Base-by-base conservation (phyloP, 2,329 filamentous ascomycete genomes). In the Colletotrichum eremochloae region DNA sequence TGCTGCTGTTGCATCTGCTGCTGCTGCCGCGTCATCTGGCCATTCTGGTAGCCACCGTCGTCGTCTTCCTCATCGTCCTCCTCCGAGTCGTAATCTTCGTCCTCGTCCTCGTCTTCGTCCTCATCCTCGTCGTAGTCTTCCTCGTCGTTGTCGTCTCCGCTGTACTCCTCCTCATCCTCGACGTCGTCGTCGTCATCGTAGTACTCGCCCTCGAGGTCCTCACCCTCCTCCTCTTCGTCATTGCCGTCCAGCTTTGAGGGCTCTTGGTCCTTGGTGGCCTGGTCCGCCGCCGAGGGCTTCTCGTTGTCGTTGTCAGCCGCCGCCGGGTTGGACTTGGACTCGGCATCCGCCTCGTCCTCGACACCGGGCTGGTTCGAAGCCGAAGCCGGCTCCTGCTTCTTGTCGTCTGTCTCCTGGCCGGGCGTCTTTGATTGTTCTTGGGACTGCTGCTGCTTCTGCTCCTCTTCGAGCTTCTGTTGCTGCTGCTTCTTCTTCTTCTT, bases 71-170 rank as follows among this genome's bases (percentile, higher is more conserved):
- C 72, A 0, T 67, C 64, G 14, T 74, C 72, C 7, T 71, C 69
- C 6, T 73, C 65, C 0, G 68, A 66, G n/a, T 73, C 67, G 42
- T 65, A 72, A n/a, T 78, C 74, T n/a, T 78, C 75, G 1, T 76
- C 75, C 9, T 55, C 66, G 31, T 69, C 64, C 1, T 74, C 72
- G 2, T 67, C 63, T 7, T 73, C 68, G 2, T 69, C 68, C 11
- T 72, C 63, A n/a, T 78, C 74, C 29, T 78, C 75, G 1, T 76
- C 40, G 15, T 15, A 42, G 40, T 42, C 40, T 42, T 7, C 75
- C 8, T 75, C 74, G 38, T 76, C 70, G 2, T 76, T 68, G 2
- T 76, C 65, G n/a, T 78, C 68, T 9, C 75, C 75, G 9, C 70
- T 55, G 42, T 76, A 53, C 5, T 53, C 50, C 12, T 33, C 36